phyloP scores from a whole-genome alignment of 2,329 filamentous ascomycete species.

The Alternaria triticimaculans region DNA sequence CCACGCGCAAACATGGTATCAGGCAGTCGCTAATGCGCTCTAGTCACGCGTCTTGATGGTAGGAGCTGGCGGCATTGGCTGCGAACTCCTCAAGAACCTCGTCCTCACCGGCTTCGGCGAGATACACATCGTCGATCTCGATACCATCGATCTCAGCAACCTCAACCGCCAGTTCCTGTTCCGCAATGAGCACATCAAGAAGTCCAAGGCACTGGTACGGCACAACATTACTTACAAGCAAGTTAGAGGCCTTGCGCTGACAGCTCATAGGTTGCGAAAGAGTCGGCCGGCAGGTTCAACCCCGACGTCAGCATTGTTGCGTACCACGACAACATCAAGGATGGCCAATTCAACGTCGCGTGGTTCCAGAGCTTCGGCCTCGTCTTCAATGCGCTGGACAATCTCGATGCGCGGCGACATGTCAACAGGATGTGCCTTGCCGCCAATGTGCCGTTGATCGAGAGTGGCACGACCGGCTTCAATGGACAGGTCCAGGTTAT shows the following conservation, averaged over 20 bases:
- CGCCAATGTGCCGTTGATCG: slow-evolving; percentile 86
- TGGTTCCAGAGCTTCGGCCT: slow-evolving; percentile 86
- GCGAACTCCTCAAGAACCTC: slow-evolving; percentile 96
- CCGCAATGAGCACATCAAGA: slow-evolving; percentile 95
- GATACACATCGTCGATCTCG: slow-evolving; percentile 93
- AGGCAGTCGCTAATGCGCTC: slow-evolving; percentile 30
- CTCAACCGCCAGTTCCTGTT: slow-evolving; percentile 98
- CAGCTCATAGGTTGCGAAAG: slow-evolving; percentile 77
- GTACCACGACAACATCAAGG: slow-evolving; percentile 95
- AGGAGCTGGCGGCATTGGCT: slow-evolving; percentile 95
- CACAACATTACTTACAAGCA: background rate
- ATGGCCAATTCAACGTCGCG: slow-evolving; percentile 79
- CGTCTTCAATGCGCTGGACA: slow-evolving; percentile 97
- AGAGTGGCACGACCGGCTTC: slow-evolving; percentile 97
- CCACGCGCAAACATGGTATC: slow-evolving; percentile 2
- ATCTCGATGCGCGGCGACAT: slow-evolving; percentile 89
- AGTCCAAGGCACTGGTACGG: slow-evolving; percentile 84
- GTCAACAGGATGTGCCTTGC: slow-evolving; percentile 98
- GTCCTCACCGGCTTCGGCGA: slow-evolving; percentile 90
- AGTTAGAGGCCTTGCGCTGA: slow-evolving; percentile 24
- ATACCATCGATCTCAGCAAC: slow-evolving; percentile 98
- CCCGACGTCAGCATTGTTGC: slow-evolving; percentile 85
- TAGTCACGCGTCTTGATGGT: slow-evolving; percentile 91
- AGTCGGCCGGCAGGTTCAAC: slow-evolving; percentile 89
- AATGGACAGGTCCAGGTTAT: slow-evolving; percentile 98